Evolutionary conservation across 1,284 basidiomycete genomes (phyloP), one percentile per base, ranked within the genome.

Genomic region (Neolentinus lepideus): DNA sequence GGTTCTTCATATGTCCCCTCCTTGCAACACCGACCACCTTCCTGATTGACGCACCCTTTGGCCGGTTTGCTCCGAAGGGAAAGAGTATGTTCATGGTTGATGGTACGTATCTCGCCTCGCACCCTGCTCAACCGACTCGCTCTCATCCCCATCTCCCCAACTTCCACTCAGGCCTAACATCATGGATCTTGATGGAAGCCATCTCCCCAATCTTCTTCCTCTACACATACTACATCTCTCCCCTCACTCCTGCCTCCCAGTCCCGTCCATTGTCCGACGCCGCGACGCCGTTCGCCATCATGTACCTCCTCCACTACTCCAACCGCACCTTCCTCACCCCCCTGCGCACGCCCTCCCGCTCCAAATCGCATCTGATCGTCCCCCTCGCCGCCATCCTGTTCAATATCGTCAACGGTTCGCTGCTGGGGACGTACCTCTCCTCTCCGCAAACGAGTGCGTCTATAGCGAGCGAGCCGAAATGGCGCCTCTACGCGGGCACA

Each of bases 171-270:
- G 35, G 24, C 38, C 45, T 46, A 14, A 26, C 24, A 21, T 75
- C 87, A 29, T 95, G 93, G 92, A 87, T 92, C 25, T 43, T 80
- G 52, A 95, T 95, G 92, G 93, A 96, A 69, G 72, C 90, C 45
- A 76, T 89, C n/a, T 80, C 90, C 2, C 90, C 92, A 6, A 54
- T 83, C 60, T 63, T 67, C n/a, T 85, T 90, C 64, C 54, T 77
- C 33, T 71, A 73, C 70, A 72, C 76, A 45, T 77, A 79, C 73
- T 61, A 78, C 14, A 66, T 74, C 58, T 73, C 76, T 16, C 80
- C 83, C 11, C 65, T 80, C 59, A 67, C 75, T 52, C 52, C 55
- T 31, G 55, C 56, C 21, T 54, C 58, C 51, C 59, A 59, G 45
- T 51, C 58, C 14, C 51, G 62, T 74, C 26, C 52, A 9, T 25